phyloP scores from a whole-genome alignment of 306 rosid species.

The Rubus idaeus region DNA sequence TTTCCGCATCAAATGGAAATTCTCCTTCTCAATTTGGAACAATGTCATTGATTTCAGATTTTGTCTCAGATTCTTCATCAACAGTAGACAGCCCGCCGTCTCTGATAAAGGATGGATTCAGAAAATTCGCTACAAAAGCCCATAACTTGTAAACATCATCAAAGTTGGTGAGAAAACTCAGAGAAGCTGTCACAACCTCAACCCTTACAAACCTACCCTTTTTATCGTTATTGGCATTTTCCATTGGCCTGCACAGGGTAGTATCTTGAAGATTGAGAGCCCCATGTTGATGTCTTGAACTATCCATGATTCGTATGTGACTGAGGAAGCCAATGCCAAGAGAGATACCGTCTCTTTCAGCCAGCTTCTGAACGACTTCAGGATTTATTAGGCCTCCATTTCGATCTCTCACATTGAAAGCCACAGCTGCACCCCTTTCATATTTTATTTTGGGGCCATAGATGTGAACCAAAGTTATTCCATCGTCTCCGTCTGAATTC shows the following conservation, averaged over 20 bases:
- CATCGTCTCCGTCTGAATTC: slow-evolving; percentile 43
- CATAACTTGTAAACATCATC: slow-evolving; percentile 92
- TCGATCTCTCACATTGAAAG: slow-evolving; percentile 77
- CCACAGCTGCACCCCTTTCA: slow-evolving; percentile 98
- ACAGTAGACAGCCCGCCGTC: slow-evolving; percentile 76
- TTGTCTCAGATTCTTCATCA: slow-evolving; percentile 68
- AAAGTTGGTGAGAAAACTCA: slow-evolving; percentile 81
- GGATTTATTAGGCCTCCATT: slow-evolving; percentile 70
- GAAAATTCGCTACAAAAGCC: slow-evolving; percentile 89
- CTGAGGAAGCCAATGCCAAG: slow-evolving; percentile 87
- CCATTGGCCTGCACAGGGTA: slow-evolving; percentile 71
- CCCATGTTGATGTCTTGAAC: slow-evolving; percentile 47
- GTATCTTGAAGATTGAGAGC: slow-evolving; percentile 56
- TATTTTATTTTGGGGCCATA: slow-evolving; percentile 97
- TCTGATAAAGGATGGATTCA: slow-evolving; percentile 62
- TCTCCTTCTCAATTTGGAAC: slow-evolving; percentile 27
- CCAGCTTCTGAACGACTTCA: slow-evolving; percentile 86
- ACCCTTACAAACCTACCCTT: slow-evolving; percentile 67
- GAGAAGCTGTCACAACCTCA: slow-evolving; percentile 89
- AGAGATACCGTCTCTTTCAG: slow-evolving; percentile 83
- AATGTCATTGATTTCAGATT: slow-evolving; percentile 3
- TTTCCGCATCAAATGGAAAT: slow-evolving; percentile 17
- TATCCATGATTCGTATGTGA: slow-evolving; percentile 70
- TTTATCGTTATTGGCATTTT: slow-evolving; percentile 52
- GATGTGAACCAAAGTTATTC: slow-evolving; percentile 61